Conservation (phyloP, 2,329 filamentous ascomycete species). For the Xylaria sp. region DNA sequence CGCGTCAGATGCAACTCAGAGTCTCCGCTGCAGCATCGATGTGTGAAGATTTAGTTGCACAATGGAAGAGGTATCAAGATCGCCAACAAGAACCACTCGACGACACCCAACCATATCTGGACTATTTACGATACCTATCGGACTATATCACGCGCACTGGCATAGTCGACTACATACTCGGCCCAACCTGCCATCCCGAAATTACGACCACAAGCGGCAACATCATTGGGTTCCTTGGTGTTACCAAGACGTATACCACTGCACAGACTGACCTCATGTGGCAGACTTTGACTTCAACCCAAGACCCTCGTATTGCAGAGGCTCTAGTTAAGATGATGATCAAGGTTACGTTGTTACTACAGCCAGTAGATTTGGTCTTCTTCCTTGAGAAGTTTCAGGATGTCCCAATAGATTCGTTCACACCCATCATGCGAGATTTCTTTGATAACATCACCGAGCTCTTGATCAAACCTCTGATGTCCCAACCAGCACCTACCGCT, state of each 20-base stretch:
- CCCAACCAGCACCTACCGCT: constrained; percentile 40
- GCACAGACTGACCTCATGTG: constrained; percentile 83
- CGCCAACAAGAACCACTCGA: constrained; percentile 52
- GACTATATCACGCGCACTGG: constrained; percentile 74
- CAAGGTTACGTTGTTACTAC: constrained; percentile 60
- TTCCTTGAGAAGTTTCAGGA: constrained; percentile 76
- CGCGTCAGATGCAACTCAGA: constrained; percentile 89
- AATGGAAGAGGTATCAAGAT: constrained; percentile 70
- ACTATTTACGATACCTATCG: constrained; percentile 73
- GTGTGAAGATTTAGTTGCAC: constrained; percentile 73
- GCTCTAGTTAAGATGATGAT: constrained; percentile 76
- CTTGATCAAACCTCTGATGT: constrained; percentile 53
- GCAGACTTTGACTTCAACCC: constrained; percentile 81
- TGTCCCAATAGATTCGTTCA: constrained; percentile 72
- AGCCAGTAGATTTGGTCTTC: constrained; percentile 65
- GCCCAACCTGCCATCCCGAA: constrained; percentile 91
- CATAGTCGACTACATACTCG: constrained; percentile 86
- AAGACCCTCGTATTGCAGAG: constrained; percentile 85
- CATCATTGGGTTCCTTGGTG: constrained; percentile 86
- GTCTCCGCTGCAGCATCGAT: constrained; percentile 81
- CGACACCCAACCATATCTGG: constrained; percentile 43
- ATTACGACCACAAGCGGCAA: constrained; percentile 84
- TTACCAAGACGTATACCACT: constrained; percentile 77
- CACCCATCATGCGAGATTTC: constrained; percentile 68
- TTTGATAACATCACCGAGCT: constrained; percentile 66